These are phyloP conservation scores for Telopea speciosissima DNA, from an alignment of 177 flowering plant genomes.

Conservation along the genomic window DNA sequence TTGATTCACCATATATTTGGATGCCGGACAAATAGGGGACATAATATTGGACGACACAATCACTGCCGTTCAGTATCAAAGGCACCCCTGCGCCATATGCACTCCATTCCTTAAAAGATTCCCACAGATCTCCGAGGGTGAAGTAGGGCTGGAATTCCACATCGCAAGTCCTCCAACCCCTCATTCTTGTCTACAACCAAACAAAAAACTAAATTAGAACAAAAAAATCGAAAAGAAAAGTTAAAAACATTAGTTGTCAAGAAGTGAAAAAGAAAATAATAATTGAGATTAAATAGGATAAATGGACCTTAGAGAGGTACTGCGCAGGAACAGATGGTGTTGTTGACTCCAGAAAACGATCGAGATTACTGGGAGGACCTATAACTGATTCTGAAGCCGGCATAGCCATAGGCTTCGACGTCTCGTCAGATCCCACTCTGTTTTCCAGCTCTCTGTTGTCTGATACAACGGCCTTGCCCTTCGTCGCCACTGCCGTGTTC, in stretches of 20 bases:
- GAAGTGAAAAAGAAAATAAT: neutral
- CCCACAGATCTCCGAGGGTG: constrained; percentile 79
- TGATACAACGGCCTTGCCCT: constrained; percentile 7
- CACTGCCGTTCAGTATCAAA: constrained; percentile 55
- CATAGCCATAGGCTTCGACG: constrained; percentile 13
- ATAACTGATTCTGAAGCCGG: constrained; percentile 10
- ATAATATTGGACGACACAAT: constrained; percentile 74
- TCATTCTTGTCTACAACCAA: constrained; percentile 44
- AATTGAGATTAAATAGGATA: neutral
- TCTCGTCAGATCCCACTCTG: constrained; percentile 15
- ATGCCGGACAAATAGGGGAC: constrained; percentile 85
- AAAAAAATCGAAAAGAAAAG: neutral
- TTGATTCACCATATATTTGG: constrained; percentile 54
- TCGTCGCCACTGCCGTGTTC: neutral
- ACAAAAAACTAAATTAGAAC: neutral
- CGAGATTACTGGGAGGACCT: constrained; percentile 32
- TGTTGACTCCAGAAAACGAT: constrained; percentile 45
- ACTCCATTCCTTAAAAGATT: constrained; percentile 88
- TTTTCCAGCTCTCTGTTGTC: constrained; percentile 18
- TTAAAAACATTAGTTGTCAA: neutral
- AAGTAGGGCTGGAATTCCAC: constrained; percentile 59
- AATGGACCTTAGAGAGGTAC: constrained; percentile 44
- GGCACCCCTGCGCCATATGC: constrained; percentile 95
- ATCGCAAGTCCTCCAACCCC: constrained; percentile 47
- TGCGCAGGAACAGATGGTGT: constrained; percentile 52